These are phyloP conservation scores for Rhododendron simsii DNA, from an alignment of 148 eudicot genomes.

Conservation along the genomic window DNA sequence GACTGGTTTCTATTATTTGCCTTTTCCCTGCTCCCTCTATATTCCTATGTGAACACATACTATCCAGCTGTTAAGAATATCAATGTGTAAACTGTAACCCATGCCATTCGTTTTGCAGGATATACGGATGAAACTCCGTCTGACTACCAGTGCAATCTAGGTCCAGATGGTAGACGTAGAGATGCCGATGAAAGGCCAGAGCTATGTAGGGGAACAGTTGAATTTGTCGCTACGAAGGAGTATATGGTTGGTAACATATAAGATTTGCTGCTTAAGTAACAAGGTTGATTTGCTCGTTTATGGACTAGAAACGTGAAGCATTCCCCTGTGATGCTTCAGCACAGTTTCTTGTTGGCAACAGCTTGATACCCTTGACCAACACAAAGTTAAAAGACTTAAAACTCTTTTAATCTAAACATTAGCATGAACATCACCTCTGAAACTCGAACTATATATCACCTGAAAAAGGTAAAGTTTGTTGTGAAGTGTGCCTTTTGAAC, in stretches of 20 bases:
- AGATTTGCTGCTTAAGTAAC: not conserved
- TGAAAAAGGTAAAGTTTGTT: not conserved
- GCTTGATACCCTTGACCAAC: not conserved
- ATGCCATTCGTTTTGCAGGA: conserved; percentile 48
- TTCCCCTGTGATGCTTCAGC: not conserved
- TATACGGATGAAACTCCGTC: conserved; percentile 94
- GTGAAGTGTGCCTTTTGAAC: not conserved
- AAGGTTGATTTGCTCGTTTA: not conserved
- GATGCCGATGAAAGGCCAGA: conserved; percentile 99
- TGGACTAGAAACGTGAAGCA: not conserved
- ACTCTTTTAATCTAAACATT: not conserved
- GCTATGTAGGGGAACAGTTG: conserved; percentile 94
- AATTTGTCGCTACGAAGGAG: conserved; percentile 92
- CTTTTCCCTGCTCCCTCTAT: not conserved
- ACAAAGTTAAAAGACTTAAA: not conserved
- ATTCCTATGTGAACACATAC: not conserved
- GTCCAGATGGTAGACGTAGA: conserved; percentile 96
- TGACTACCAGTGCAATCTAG: conserved; percentile 94
- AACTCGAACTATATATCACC: not conserved
- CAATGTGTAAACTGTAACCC: not conserved
- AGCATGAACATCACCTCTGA: not conserved
- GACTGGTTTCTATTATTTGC: not conserved
- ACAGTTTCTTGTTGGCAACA: not conserved
- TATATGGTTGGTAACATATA: conserved; percentile 58
- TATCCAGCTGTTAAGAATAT: not conserved